A percentile compares a stretch with the other conserved stretches of the same genome.
These are phyloP conservation scores for Bonnemaisonia californica DNA, from an alignment of 31 red algal species.

Conservation along the genomic window DNA sequence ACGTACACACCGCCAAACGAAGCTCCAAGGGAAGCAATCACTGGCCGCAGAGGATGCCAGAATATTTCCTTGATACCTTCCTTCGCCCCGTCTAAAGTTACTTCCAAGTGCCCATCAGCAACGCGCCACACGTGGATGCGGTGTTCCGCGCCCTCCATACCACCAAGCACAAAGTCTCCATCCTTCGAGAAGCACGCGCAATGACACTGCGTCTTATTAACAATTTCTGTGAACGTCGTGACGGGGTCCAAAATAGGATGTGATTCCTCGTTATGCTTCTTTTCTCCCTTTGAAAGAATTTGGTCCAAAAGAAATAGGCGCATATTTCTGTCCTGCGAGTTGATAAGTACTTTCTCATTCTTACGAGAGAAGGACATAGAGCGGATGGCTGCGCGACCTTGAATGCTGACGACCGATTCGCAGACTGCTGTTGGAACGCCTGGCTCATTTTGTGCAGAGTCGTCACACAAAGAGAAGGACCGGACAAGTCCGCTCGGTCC, in stretches of 20 bases:
- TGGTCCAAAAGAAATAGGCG: constrained; percentile 60
- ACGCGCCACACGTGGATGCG: constrained; percentile 80
- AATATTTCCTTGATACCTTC: constrained; percentile 65
- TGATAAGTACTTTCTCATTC: constrained; percentile 51
- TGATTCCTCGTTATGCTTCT: not conserved
- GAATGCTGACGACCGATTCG: constrained; percentile 41
- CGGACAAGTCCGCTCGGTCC: constrained; percentile 68
- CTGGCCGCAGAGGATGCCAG: constrained; percentile 81
- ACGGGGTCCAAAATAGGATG: not conserved
- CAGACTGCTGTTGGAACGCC: constrained; percentile 30
- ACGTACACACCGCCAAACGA: constrained; percentile 73
- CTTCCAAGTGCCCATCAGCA: constrained; percentile 75
- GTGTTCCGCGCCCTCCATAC: constrained; percentile 73
- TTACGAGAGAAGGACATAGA: constrained; percentile 60
- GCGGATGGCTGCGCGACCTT: constrained; percentile 47
- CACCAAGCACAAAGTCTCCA: constrained; percentile 81
- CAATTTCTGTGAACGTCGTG: constrained; percentile 74
- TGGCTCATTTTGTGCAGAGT: not conserved
- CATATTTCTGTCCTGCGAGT: constrained; percentile 76
- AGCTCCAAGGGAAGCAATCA: constrained; percentile 58
- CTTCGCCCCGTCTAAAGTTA: constrained; percentile 78
- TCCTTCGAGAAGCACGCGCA: constrained; percentile 71
- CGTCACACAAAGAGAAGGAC: constrained; percentile 46
- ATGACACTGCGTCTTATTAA: constrained; percentile 74
- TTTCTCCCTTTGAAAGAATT: not conserved